Evolutionary conservation across 2,329 filamentous ascomycete species (phyloP), one percentile per base, ranked within the genome.

Genomic region (Sarocladiaceae sp.): DNA sequence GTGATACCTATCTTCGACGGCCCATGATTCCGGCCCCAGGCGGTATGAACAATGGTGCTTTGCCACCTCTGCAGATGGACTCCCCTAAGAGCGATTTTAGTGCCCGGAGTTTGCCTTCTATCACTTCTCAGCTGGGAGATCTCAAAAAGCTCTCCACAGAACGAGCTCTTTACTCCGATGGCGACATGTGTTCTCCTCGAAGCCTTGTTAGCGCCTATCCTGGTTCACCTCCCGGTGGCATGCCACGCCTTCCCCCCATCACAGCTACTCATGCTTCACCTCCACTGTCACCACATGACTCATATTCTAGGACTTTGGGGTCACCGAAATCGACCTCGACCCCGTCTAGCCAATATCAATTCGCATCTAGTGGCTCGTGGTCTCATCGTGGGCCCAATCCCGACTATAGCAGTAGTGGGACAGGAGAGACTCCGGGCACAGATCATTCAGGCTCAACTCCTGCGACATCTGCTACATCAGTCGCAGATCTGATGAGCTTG

Each of bases 401-500:
- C 52, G 77, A 76, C 53, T 79, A 72, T 58, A 70, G 65, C 50
- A 48, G 44, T 17, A 74, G 62, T 59, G 72, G 65, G 42, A 68
- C 71, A 51, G 69, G 71, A 10, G 76, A 78, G 56, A 75, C 73
- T 11, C 71, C 76, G 7, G 73, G 66, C 50, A 72, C 70, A 2
- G 75, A 78, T 47, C 67, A 70, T 28, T 73, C 72, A 4, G 65
- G 57, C 11, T 68, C 72, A 13, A 74, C 76, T 3, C 71, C 76
- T 39, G 66, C 67, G 25, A 70, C 67, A 10, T 59, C 70, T 2
- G 53, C 58, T 2, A 67, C 58, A 2, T 68, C 70, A 20, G 71
- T 72, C 6, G 71, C 72, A 18, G 78, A 82, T 56, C 71, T 74
- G 48, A 81, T 82, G 77, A 81, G 78, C 60, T 80, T 81, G 46